These are phyloP conservation scores for Solanum hybrid DNA, from an alignment of 305 asterid species.

Conservation along the genomic window DNA sequence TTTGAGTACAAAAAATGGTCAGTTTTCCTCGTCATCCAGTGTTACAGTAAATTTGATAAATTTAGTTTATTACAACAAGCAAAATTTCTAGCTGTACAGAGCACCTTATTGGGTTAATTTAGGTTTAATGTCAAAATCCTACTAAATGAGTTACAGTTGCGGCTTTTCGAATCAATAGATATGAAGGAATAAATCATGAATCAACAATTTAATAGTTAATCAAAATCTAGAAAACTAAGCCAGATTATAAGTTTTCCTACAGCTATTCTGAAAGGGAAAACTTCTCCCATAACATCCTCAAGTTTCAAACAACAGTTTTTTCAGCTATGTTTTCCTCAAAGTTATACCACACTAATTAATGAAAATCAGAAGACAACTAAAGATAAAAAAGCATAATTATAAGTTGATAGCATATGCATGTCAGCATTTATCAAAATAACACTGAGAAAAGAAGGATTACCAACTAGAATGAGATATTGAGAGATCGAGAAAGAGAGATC, in stretches of 20 bases:
- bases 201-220: too few relatives aligned
- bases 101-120: background rate
- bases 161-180: background rate
- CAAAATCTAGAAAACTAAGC: background rate
- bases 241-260: background rate
- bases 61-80: too few relatives aligned
- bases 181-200: background rate
- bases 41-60: too few relatives aligned
- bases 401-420: background rate
- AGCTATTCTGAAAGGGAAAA: background rate
- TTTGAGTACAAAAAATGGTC: too few relatives aligned
- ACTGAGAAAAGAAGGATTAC: too few relatives aligned
- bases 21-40: too few relatives aligned
- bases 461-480: background rate
- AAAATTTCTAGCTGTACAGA: too few relatives aligned
- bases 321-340: background rate
- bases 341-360: too few relatives aligned
- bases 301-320: background rate
- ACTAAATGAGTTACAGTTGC: background rate
- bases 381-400: too few relatives aligned
- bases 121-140: background rate
- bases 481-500: background rate
- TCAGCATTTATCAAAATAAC: background rate
- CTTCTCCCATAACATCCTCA: background rate
- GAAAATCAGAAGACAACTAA: too few relatives aligned